These are phyloP conservation scores for Calocybe cyanea DNA, from an alignment of 768 basidiomycete genomes.

Conservation along the genomic window DNA sequence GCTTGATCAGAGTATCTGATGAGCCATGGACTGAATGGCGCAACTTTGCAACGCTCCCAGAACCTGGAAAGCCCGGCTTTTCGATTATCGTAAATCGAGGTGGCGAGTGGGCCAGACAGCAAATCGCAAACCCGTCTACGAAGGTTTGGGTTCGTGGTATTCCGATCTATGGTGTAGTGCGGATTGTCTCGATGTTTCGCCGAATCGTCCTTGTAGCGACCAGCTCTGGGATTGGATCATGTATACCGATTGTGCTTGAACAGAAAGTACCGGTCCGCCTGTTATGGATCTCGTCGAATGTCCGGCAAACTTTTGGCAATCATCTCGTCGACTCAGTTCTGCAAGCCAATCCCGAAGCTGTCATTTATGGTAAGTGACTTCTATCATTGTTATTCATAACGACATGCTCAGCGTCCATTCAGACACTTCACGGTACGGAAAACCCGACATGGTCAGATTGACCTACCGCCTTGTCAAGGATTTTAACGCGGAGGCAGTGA, in stretches of 20 bases:
- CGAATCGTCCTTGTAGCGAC: conserved; percentile 57
- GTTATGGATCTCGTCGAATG: conserved; percentile 60
- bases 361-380: conserved; percentile 51
- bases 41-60: conserved; percentile 51
- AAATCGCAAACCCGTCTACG: conserved; percentile 50
- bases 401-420: background rate
- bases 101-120: conserved; percentile 56
- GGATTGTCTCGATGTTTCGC: conserved; percentile 52
- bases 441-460: conserved; percentile 47
- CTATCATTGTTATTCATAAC: background rate
- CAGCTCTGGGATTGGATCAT: conserved; percentile 56
- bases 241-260: conserved; percentile 51
- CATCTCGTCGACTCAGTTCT: conserved; percentile 54
- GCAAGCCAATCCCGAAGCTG: conserved; percentile 47
- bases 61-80: conserved; percentile 44
- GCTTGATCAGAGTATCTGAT: conserved; percentile 42
- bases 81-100: conserved; percentile 55
- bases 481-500: conserved; percentile 51
- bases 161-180: conserved; percentile 51
- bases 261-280: conserved; percentile 47
- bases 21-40: conserved; percentile 56
- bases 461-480: conserved; percentile 43
- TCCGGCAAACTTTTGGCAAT: conserved; percentile 58
- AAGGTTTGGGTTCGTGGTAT: conserved; percentile 57
- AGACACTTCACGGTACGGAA: conserved; percentile 43